Percentiles rank a stretch among this genome's conserved stretches.
Evolutionary conservation across 1,284 basidiomycete genomes (phyloP).

Genomic region (Malassezia caprae): DNA sequence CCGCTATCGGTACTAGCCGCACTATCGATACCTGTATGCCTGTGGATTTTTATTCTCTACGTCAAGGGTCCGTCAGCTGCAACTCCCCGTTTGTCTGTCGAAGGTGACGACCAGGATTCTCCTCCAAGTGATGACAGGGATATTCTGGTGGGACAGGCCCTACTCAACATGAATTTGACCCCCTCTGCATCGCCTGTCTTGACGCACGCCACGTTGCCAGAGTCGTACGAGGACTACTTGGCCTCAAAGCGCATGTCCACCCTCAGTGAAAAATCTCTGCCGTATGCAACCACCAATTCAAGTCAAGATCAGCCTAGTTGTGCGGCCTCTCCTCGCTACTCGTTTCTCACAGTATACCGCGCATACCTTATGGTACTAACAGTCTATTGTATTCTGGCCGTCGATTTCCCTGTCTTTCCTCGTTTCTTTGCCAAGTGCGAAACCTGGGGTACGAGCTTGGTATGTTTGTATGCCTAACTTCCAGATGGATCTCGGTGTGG

Average conservation of each 20-base stretch:
- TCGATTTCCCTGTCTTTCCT: slow-evolving; percentile 85
- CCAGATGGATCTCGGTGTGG: slow-evolving; percentile 91
- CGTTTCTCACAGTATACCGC: slow-evolving; percentile 74
- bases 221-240: not conserved
- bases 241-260: not conserved
- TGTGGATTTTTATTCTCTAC: not conserved
- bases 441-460: slow-evolving; percentile 71
- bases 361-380: slow-evolving; percentile 95
- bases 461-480: not conserved
- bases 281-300: not conserved
- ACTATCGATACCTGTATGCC: not conserved
- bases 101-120: not conserved
- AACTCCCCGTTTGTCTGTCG: not conserved
- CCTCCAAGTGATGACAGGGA: not conserved
- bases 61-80: not conserved
- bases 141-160: not conserved
- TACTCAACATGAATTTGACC: not conserved
- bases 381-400: slow-evolving; percentile 78
- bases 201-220: not conserved
- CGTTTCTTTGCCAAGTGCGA: slow-evolving; percentile 82
- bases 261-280: not conserved
- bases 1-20: not conserved
- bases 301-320: not conserved
- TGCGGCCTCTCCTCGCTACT: slow-evolving; percentile 23
- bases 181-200: not conserved